These are phyloP conservation scores for Kurtzmaniella quercitrusa DNA, from an alignment of 1,139 yeast genomes.

Conservation along the genomic window DNA sequence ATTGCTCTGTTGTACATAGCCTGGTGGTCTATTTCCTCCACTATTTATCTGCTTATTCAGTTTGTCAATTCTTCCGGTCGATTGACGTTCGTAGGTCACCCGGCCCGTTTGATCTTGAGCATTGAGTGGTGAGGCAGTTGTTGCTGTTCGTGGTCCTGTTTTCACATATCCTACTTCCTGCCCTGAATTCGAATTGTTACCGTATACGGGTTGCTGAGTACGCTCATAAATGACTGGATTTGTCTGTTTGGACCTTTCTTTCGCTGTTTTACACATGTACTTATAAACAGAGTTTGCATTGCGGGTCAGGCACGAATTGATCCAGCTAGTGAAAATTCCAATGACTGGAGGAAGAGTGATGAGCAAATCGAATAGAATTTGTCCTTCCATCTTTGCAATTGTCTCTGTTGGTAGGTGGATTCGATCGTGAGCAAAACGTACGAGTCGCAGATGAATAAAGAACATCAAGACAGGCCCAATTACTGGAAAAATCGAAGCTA, in stretches of 20 bases:
- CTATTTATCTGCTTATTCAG: too few relatives aligned
- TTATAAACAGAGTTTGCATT: conserved; percentile 76
- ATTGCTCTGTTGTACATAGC: too few relatives aligned
- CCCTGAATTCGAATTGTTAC: not conserved
- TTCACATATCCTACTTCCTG: conserved; percentile 1
- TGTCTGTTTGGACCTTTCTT: conserved; percentile 24
- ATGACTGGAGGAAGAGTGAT: conserved; percentile 75
- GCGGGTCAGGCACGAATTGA: conserved; percentile 83
- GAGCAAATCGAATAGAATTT: conserved; percentile 67
- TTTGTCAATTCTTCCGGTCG: too few relatives aligned
- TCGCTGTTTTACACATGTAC: conserved; percentile 35
- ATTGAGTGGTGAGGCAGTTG: not conserved
- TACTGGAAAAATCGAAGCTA: conserved; percentile 66
- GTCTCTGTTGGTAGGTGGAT: conserved; percentile 57
- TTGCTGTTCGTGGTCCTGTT: not conserved
- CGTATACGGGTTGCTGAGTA: conserved; percentile 5
- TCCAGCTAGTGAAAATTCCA: conserved; percentile 74
- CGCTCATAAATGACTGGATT: conserved; percentile 19
- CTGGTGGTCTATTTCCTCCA: too few relatives aligned
- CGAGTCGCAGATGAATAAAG: conserved; percentile 64
- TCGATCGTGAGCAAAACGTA: conserved; percentile 51
- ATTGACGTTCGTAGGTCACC: not conserved
- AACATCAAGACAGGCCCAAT: conserved; percentile 82
- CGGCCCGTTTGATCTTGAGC: not conserved
- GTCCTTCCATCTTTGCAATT: conserved; percentile 66